Conservation (phyloP, 192 early-diverging fungal genomes). For the Podila epigama region DNA sequence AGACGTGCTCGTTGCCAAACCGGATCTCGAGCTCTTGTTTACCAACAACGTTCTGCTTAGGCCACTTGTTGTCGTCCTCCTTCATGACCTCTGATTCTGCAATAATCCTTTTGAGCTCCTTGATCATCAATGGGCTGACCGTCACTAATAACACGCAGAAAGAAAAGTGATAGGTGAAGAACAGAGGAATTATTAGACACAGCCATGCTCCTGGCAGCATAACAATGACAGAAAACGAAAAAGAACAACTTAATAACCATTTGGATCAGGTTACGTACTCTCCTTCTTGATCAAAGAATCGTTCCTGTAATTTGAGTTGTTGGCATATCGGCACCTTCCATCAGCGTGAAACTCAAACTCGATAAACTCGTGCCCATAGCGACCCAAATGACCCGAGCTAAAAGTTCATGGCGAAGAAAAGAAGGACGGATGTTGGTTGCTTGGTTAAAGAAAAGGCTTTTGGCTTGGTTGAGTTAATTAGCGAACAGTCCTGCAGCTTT, state of each 20-base stretch:
- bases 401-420: background rate
- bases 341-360: slow-evolving; percentile 94
- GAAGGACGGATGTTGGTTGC: background rate
- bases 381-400: slow-evolving; percentile 90
- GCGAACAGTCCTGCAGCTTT: no score
- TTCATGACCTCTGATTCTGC: slow-evolving; percentile 90
- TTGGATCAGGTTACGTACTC: slow-evolving; percentile 54
- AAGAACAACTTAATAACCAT: background rate
- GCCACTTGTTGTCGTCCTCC: slow-evolving; percentile 95
- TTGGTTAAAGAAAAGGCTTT: background rate
- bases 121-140: slow-evolving; percentile 79
- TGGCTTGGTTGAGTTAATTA: no score
- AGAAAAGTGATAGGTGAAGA: background rate
- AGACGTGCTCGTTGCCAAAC: slow-evolving; percentile 89
- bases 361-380: slow-evolving; percentile 98
- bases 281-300: slow-evolving; percentile 96
- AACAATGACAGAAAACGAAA: background rate
- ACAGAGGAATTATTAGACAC: no score
- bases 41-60: slow-evolving; percentile 87
- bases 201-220: no score
- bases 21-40: slow-evolving; percentile 95
- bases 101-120: slow-evolving; percentile 91
- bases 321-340: slow-evolving; percentile 93
- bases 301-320: slow-evolving; percentile 98
- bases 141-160: slow-evolving; percentile 62